Evolutionary conservation across 2,329 filamentous ascomycete genomes (phyloP), one percentile per base, ranked within the genome.

Genomic region (Fusarium papillatum): DNA sequence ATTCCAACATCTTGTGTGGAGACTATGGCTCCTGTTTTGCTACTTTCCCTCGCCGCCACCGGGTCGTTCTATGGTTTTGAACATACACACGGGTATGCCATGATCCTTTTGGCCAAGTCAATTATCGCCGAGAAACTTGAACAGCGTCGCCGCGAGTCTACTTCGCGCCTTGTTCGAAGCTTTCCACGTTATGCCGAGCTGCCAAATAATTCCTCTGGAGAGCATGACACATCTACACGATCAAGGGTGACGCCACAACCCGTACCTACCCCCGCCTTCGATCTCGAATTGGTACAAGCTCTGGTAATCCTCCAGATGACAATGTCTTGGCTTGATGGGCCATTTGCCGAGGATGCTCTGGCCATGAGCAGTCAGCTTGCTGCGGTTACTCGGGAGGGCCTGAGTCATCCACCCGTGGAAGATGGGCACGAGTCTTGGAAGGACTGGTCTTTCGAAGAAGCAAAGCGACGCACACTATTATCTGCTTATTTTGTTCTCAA

Each of bases 401-500:
- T 60, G 57, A 29, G 22, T 5, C 36, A 60, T 14, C 10, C 57
- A 39, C 57, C 34, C 3, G 16, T 60, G 34, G 34, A 39, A 39
- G 17, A 39, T 26, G 22, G 8, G 14, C 5, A 26, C 16, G 5
- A 26, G 9, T 26, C 34, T 39, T 60, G 57, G 57, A 60, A 24
- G 22, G 34, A 39, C 36, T 60, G 57, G 57, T 39, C 57, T 10
- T 6, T 60, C 11, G 34, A 60, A 26, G 57, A 60, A 39, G 57
- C 57, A 17, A 60, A 82, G n/a, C 38, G 60, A 36, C 66, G 66
- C 19, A 69, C 66, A 6, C n/a, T 83, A 63, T 90, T 70, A 88
- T 90, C 80, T 87, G 88, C 80, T 87, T 82, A 79, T 53, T 71
- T 75, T n/a, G 66, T 91, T 75, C 89, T 90, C 70, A 91, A 91